Evolutionary conservation across 495 filamentous ascomycete species (phyloP).

Genomic region (Astrocystis sublimbata): DNA sequence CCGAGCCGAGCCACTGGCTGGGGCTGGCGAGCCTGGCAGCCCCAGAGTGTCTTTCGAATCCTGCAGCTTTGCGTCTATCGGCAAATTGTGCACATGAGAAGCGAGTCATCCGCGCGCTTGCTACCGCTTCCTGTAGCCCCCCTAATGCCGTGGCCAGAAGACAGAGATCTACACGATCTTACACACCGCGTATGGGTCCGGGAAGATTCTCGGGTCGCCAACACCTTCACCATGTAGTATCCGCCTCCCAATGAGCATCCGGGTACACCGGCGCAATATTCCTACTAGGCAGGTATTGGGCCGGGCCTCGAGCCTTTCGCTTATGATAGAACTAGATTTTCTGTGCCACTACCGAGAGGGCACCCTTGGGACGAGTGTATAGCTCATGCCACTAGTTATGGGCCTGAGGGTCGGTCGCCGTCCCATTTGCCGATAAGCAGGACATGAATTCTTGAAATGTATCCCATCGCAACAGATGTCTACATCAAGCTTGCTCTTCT

Average conservation of each 20-base stretch:
- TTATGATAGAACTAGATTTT: constrained; percentile 12
- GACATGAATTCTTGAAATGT: constrained; percentile 1
- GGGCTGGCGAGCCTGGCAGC: background rate
- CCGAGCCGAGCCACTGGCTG: background rate
- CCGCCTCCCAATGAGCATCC: constrained; percentile 8
- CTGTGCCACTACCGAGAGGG: constrained; percentile 13
- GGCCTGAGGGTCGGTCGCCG: background rate
- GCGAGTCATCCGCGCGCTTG: constrained; percentile 20
- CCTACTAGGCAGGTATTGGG: background rate
- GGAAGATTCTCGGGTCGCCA: constrained; percentile 6
- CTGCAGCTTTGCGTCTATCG: constrained; percentile 14
- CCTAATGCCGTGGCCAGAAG: constrained; percentile 2
- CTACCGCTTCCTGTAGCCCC: background rate
- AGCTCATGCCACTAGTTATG: constrained; percentile 6
- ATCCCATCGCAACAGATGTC: background rate
- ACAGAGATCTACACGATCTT: background rate
- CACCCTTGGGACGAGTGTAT: constrained; percentile 16
- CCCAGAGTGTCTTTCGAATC: background rate
- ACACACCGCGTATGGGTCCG: constrained; percentile 1
- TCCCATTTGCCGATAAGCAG: constrained; percentile 16
- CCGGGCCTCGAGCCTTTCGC: constrained; percentile 2
- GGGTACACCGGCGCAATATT: constrained; percentile 5
- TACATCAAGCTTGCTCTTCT: background rate
- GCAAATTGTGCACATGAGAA: constrained; percentile 13
- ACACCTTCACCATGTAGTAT: constrained; percentile 1